Base-by-base conservation (phyloP, 2,329 filamentous ascomycete species). In the Chaetomiaceae sp. region DNA sequence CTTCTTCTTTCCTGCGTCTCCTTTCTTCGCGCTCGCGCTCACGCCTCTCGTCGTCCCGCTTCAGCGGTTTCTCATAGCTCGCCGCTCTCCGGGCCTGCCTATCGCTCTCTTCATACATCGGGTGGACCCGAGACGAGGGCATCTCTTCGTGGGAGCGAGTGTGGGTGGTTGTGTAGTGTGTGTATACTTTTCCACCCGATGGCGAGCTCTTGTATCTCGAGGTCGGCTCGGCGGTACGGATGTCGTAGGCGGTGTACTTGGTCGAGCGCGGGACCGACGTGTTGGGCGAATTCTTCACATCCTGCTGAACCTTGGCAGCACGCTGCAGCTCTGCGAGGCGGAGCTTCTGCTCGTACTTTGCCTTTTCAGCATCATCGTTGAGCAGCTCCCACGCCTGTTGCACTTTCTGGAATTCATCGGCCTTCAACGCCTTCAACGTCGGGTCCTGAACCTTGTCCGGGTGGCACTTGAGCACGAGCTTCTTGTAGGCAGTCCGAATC, bases 311-410 rank as follows among this genome's bases (percentile, higher is more conserved):
- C 51, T 60, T 58, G 48, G 56, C 60, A 33, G 58, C 64, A 61
- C 80, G 71, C 47, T 80, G 79, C 63, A 89, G 71, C 66, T 85
- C 81, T 46, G 80, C 81, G 57, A 91, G 69, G 63, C 78, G 82
- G 57, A 86, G 76, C 66, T 85, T 80, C 48, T 90, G 84, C 70
- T 97, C 90, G 69, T 96, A 96, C 61, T 84, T 83, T 54, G 75
- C 71, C 55, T 89, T 78, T 66, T 85, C 82, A 6, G 74, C 76
- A 25, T 92, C 87, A 66, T 96, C 86, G 64, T 83, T 88, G 56
- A 99, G 81, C 27, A 94, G 77, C 71, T 97, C 94, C 71, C 96
- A 99, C 46, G 94, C 91, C 63, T 91, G 83, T 69, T 96, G 91
- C 30, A 97, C 89, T 67, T 84, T 85, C 71, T 96, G 90, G 65